Evolutionary conservation across 441 rosid genomes (phyloP), one percentile per base, ranked within the genome.

Genomic region (Populus trichocarpa): DNA sequence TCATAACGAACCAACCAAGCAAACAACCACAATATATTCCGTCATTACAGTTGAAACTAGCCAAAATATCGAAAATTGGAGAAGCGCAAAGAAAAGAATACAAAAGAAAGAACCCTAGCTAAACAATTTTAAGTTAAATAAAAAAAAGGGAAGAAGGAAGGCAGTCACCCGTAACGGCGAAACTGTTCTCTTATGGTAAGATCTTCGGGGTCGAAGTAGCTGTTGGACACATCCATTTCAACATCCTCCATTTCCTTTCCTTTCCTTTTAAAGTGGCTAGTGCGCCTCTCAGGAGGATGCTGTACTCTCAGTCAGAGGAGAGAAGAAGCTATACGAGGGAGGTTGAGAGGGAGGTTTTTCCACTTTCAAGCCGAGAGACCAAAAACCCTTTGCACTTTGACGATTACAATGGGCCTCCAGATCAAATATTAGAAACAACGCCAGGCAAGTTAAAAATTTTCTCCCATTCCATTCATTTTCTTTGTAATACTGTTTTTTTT

Each of bases 111-210:
- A 46, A 46, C 57, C 57, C 57, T 46, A 46, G 20, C 57, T 13
- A 46, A 46, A 13, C 53, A 46, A 46, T 46, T 13, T 46, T 46
- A 13, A 46, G 6, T 46, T 46, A 46, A 65, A 64, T 28, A 33
- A 23, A 16, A n/a, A 33, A 53, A 50, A 28, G 64, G 35, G 46
- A 25, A 32, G 32, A 63, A 35, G 25, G 22, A 1, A 71, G 33
- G 33, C 2, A 66, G 13, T 57, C 53, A 93, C 99, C 99, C 92
- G 81, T 90, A 96, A 71, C 98, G 98, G 36, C 98, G 96, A 78
- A 81, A 96, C 71, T 88, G 90, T 72, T 92, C 98, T 67, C 98
- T 85, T 78, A 80, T 84, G 75, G 86, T 77, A 86, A 89, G 92
- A 64, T 82, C 92, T 80, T 87, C 89, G 8, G 97, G 98, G 82